These are phyloP conservation scores for Pseudonectria buxi DNA, from an alignment of 2,329 filamentous ascomycete species.

Conservation along the genomic window DNA sequence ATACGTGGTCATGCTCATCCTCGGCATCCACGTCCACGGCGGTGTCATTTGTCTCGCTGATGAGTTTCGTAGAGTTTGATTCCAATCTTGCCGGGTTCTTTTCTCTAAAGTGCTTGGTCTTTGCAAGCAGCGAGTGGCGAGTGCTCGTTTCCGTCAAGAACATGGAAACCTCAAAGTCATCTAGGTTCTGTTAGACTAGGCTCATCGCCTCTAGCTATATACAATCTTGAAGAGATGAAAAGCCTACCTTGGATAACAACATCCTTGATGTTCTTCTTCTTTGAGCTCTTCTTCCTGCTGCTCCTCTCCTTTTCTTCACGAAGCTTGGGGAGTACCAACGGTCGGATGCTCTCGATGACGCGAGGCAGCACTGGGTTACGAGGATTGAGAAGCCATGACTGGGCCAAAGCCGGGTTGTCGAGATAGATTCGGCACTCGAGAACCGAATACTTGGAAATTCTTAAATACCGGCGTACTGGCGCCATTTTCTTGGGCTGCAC, in stretches of 20 bases:
- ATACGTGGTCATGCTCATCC: slow-evolving; percentile 27
- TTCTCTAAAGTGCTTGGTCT: slow-evolving; percentile 70
- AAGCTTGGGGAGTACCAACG: slow-evolving; percentile 82
- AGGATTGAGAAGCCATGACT: slow-evolving; percentile 77
- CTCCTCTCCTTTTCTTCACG: slow-evolving; percentile 68
- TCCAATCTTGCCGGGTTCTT: slow-evolving; percentile 45
- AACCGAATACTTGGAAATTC: slow-evolving; percentile 88
- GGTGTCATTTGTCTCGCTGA: slow-evolving; percentile 46
- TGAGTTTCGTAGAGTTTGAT: slow-evolving; percentile 58
- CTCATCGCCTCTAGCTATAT: not conserved
- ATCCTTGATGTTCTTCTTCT: slow-evolving; percentile 81
- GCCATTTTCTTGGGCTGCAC: slow-evolving; percentile 53
- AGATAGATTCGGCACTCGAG: slow-evolving; percentile 96
- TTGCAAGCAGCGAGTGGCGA: slow-evolving; percentile 78
- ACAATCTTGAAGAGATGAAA: not conserved
- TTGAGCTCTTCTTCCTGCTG: slow-evolving; percentile 57
- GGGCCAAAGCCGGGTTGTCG: slow-evolving; percentile 76
- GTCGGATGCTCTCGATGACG: slow-evolving; percentile 78
- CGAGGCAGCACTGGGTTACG: slow-evolving; percentile 70
- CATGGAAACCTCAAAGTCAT: slow-evolving; percentile 92
- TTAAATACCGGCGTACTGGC: slow-evolving; percentile 79
- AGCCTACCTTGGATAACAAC: slow-evolving; percentile 66
- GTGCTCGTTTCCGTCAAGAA: slow-evolving; percentile 84
- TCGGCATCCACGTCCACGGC: slow-evolving; percentile 47
- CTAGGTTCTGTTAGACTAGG: slow-evolving; percentile 37